A percentile compares a stretch with the other conserved stretches of the same genome.
Evolutionary conservation across 331 rosid species (phyloP).

Genomic region (Stylosanthes scabra): DNA sequence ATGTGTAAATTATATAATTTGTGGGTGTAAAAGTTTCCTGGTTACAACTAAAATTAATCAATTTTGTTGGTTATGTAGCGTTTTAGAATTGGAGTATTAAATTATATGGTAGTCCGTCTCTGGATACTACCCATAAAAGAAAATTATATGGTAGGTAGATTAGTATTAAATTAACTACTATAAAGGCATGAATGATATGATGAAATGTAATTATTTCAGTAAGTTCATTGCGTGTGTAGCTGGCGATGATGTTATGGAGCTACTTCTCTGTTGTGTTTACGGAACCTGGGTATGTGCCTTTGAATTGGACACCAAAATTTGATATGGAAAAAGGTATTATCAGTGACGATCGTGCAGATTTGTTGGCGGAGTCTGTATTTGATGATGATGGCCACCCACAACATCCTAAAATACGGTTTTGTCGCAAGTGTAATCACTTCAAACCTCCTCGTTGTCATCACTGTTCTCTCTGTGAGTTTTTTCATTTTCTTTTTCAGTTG

Average conservation of each 20-base stretch:
- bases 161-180: background rate
- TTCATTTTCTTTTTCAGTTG: background rate
- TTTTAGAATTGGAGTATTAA: background rate
- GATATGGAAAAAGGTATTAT: slow-evolving; percentile 61
- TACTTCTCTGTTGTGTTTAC: slow-evolving; percentile 73
- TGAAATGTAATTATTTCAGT: slow-evolving; percentile 26
- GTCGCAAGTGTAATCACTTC: slow-evolving; percentile 76
- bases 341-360: slow-evolving; percentile 31
- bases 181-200: background rate
- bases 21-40: too few species aligned
- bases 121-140: too few species aligned
- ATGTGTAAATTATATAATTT: too few species aligned
- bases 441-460: slow-evolving; percentile 88
- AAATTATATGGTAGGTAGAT: background rate
- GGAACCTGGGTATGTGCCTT: slow-evolving; percentile 73
- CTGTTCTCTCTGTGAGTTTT: slow-evolving; percentile 76
- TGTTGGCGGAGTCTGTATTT: slow-evolving; percentile 52
- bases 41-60: background rate
- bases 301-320: slow-evolving; percentile 62
- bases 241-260: slow-evolving; percentile 86
- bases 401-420: slow-evolving; percentile 55
- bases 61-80: background rate
- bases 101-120: background rate
- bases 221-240: slow-evolving; percentile 57
- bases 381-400: slow-evolving; percentile 37